These are phyloP conservation scores for Neltuma alba DNA, from an alignment of 306 rosid genomes.

Conservation along the genomic window DNA sequence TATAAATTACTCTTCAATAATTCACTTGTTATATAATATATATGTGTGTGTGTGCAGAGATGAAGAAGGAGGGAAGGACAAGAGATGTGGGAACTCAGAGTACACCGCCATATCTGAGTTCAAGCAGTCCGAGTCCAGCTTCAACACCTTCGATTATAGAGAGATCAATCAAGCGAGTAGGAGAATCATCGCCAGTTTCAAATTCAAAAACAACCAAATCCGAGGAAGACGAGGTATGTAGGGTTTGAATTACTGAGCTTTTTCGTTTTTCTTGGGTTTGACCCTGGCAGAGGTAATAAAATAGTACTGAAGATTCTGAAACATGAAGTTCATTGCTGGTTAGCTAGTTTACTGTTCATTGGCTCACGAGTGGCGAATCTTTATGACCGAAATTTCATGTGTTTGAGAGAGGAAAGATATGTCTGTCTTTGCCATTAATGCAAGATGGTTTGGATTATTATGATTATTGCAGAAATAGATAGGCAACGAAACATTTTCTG, in stretches of 20 bases:
- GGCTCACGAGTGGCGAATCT: not conserved
- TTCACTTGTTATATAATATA: not conserved
- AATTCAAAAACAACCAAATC: slow-evolving; percentile 47
- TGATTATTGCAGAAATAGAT: not conserved
- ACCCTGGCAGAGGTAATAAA: too few species aligned
- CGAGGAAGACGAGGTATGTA: slow-evolving; percentile 65
- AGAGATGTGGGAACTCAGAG: slow-evolving; percentile 90
- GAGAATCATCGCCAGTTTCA: slow-evolving; percentile 59
- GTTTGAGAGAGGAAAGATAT: not conserved
- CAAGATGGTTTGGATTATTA: not conserved
- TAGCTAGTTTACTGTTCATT: not conserved
- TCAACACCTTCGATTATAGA: slow-evolving; percentile 73
- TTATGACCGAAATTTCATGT: not conserved
- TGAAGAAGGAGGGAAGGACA: slow-evolving; percentile 54
- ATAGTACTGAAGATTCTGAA: too few species aligned
- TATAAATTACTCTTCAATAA: too few species aligned
- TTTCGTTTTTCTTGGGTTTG: too few species aligned
- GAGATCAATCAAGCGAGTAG: slow-evolving; percentile 52
- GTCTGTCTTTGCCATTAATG: slow-evolving; percentile 8
- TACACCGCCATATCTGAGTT: slow-evolving; percentile 60
- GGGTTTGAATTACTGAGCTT: too few species aligned
- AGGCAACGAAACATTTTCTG: not conserved
- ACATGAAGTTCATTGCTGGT: not conserved
- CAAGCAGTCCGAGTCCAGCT: slow-evolving; percentile 62
- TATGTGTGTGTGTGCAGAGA: slow-evolving; percentile 1